A percentile compares a stretch with the other conserved stretches of the same genome.
phyloP scores from a whole-genome alignment of 2,329 filamentous ascomycete genomes.

The Fusarium fracticaudum region DNA sequence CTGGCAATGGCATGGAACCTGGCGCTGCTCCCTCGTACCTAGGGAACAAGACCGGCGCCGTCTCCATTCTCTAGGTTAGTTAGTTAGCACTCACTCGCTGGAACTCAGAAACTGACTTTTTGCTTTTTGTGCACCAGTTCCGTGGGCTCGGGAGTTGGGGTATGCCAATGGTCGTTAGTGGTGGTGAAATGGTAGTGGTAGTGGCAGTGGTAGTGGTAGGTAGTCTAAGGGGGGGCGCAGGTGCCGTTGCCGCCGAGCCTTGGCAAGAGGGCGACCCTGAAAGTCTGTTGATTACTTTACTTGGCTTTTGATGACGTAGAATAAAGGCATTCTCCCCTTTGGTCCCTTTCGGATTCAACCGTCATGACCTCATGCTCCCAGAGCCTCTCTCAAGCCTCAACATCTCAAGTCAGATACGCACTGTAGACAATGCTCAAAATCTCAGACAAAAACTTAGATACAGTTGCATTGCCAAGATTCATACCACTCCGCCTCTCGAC shows the following conservation, averaged over 20 bases:
- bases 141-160: constrained; percentile 33
- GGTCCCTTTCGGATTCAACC: not conserved
- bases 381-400: not conserved
- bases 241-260: constrained; percentile 40
- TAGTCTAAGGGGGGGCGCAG: constrained; percentile 1
- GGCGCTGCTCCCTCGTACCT: constrained; percentile 9
- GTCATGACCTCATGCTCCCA: constrained; percentile 23
- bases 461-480: constrained; percentile 1
- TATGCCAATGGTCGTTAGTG: not conserved
- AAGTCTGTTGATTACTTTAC: constrained; percentile 20
- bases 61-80: not conserved
- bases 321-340: not conserved
- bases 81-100: not conserved
- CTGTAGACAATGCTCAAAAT: not conserved
- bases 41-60: not conserved
- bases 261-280: constrained; percentile 36
- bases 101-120: not conserved
- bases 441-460: not conserved
- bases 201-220: not conserved
- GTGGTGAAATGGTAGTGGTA: not conserved
- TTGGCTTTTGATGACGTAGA: not conserved
- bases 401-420: not conserved
- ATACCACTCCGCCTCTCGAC: not conserved
- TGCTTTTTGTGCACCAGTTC: constrained; percentile 19
- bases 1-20: not conserved